Base-by-base conservation (phyloP, 352 stramenopile genomes). In the Phytophthora tubulina region DNA sequence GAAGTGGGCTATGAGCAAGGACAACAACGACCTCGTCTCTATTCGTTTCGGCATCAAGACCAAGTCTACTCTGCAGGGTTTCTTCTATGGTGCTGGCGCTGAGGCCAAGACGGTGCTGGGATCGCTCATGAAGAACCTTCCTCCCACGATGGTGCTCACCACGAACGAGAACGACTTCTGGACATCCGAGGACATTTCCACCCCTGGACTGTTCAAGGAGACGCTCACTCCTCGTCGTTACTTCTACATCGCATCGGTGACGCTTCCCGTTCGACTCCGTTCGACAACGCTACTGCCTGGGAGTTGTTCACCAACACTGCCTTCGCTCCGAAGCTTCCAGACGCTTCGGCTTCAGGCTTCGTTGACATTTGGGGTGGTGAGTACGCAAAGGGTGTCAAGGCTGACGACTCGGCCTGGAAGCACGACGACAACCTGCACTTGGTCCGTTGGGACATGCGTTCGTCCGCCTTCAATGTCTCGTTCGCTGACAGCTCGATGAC, bases 211-310 rank as follows among this genome's bases (percentile, higher is more conserved):
- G 2, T 21, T 63, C 30, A 53, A 68, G 56, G 6, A 72, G 45
- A 76, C 56, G 2, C 38, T 69, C 31, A 66, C 63, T 3, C 63
- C 69, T n/a, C 69, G 69, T 30, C 69, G 69, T 36, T 76, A 66
- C 51, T 76, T 76, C 57, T 76, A 73, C 63, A 69, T 76, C n/a
- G 36, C 56, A 56, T 76, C 69, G 11, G 69, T 76, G 56, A 76
- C 69, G 17, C 66, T 76, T 13, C 69, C 69, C 30, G 51, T 30
- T 3, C 33, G 7, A 64, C 44, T 14, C 69, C 69, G 7, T 51
- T 76, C 6, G 21, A 49, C 36, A 76, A 76, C 51, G 7, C 36
- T 11, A 73, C 69, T 3, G 69, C 69, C 9, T 73, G 63, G 63
- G 46, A 64, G 13, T 51, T 76, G 1, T 73, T 69, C 44, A 30